A percentile compares a stretch with the other conserved stretches of the same genome.
phyloP scores from a whole-genome alignment of 352 stramenopile genomes.

The Albugo laibachii region DNA sequence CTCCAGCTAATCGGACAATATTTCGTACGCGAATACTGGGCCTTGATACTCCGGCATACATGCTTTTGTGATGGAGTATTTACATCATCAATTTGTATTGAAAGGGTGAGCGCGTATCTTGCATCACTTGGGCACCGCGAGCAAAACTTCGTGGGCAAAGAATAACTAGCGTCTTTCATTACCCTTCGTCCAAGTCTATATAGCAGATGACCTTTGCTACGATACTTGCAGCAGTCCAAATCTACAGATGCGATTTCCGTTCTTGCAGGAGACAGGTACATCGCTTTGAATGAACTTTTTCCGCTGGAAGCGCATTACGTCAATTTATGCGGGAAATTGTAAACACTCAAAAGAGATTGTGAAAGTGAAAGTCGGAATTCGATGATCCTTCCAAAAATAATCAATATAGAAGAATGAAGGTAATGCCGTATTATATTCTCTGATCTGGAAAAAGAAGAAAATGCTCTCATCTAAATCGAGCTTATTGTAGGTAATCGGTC shows the following conservation, averaged over 20 bases:
- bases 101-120: slow-evolving; percentile 27
- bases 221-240: slow-evolving; percentile 85
- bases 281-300: slow-evolving; percentile 35
- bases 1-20: slow-evolving; percentile 87
- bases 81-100: neutral
- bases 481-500: no score
- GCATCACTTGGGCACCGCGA: slow-evolving; percentile 86
- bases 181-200: slow-evolving; percentile 71
- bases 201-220: slow-evolving; percentile 87
- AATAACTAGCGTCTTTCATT: slow-evolving; percentile 59
- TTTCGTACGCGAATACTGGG: slow-evolving; percentile 80
- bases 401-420: no score
- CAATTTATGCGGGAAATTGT: no score
- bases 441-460: no score
- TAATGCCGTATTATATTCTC: no score
- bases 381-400: no score
- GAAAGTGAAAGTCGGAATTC: no score
- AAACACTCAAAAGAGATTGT: no score
- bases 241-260: slow-evolving; percentile 20
- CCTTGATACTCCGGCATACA: slow-evolving; percentile 80
- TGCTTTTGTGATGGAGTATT: slow-evolving; percentile 33
- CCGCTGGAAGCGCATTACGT: slow-evolving; percentile 21
- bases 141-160: slow-evolving; percentile 50
- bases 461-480: no score
- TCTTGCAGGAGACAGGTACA: slow-evolving; percentile 31